Conservation (phyloP, 306 rosid genomes). For the Sindora glabra region DNA sequence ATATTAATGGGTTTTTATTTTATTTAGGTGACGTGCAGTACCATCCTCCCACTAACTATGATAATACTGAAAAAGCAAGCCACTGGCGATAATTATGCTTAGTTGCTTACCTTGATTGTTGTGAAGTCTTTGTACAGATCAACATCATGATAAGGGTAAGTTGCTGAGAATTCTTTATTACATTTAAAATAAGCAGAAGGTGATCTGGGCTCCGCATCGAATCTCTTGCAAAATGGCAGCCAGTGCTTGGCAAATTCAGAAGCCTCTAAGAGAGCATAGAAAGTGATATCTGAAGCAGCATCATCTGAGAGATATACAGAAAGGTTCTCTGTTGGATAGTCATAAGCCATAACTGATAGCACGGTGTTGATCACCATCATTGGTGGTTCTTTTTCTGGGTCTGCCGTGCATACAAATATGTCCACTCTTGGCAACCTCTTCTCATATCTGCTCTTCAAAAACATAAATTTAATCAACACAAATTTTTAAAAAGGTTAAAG, state of each 20-base stretch:
- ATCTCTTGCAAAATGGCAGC: conserved; percentile 66
- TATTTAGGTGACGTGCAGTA: too few relatives aligned
- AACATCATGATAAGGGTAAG: neutral
- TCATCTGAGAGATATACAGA: conserved; percentile 81
- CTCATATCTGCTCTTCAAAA: conserved; percentile 34
- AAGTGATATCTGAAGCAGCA: conserved; percentile 60
- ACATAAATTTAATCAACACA: too few relatives aligned
- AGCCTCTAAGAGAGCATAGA: conserved; percentile 58
- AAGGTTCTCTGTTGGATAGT: conserved; percentile 64
- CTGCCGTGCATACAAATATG: conserved; percentile 83
- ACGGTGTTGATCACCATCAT: conserved; percentile 73
- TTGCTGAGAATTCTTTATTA: neutral
- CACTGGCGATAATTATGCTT: too few relatives aligned
- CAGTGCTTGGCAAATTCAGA: conserved; percentile 66
- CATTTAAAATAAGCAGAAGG: conserved; percentile 55
- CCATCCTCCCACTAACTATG: too few relatives aligned
- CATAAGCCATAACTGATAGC: conserved; percentile 67
- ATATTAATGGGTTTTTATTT: too few relatives aligned
- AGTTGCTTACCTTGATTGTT: conserved; percentile 45
- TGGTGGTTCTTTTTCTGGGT: conserved; percentile 68
- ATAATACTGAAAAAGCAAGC: too few relatives aligned
- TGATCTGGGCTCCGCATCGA: conserved; percentile 59
- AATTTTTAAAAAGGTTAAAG: neutral
- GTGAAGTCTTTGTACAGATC: conserved; percentile 1
- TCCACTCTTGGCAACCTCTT: conserved; percentile 53